A percentile compares a stretch with the other conserved stretches of the same genome.
Evolutionary conservation across 306 rosid species (phyloP).

Genomic region (Prunus mume): DNA sequence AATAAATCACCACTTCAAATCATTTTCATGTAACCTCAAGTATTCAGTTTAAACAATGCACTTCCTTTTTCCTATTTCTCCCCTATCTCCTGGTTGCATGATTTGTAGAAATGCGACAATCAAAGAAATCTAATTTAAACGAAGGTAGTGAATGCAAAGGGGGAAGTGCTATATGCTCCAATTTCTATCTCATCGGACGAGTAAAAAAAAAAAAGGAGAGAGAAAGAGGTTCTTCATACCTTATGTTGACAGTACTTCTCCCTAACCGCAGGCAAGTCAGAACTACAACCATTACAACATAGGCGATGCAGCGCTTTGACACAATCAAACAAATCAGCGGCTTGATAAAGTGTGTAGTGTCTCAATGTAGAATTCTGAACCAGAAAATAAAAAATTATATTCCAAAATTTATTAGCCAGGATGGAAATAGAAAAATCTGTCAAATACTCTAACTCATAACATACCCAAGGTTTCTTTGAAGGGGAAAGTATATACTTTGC

Average conservation of each 20-base stretch:
- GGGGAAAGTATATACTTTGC: constrained; percentile 57
- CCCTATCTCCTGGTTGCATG: background rate
- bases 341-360: constrained; percentile 59
- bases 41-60: background rate
- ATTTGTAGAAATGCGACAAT: background rate
- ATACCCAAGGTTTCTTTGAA: constrained; percentile 60
- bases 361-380: constrained; percentile 61
- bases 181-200: background rate
- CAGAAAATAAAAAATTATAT: constrained; percentile 9
- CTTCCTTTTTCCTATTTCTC: background rate
- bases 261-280: constrained; percentile 51
- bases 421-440: constrained; percentile 11
- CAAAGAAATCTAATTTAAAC: background rate
- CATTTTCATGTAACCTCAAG: background rate
- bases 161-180: background rate
- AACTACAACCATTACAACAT: constrained; percentile 37
- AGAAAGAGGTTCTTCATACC: constrained; percentile 32
- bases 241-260: constrained; percentile 74
- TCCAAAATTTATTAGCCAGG: constrained; percentile 9
- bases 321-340: constrained; percentile 64
- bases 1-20: background rate
- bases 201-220: background rate
- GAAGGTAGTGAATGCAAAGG: background rate
- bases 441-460: constrained; percentile 7
- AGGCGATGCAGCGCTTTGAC: constrained; percentile 66